Conservation (phyloP, 257 asterid species). For the Salvia splendens region DNA sequence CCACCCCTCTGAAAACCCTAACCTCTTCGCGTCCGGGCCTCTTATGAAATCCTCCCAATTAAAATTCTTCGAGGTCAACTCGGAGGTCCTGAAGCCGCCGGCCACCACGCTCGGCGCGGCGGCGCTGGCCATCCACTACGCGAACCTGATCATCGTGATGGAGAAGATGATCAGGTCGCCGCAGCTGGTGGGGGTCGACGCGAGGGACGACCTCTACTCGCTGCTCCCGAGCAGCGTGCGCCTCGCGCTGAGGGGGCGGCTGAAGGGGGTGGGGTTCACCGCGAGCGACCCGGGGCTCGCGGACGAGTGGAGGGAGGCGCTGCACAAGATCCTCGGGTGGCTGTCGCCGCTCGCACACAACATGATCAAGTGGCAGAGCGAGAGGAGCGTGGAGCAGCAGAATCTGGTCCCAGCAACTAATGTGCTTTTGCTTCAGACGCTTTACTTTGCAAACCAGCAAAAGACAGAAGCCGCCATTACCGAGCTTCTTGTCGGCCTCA, state of each 20-base stretch:
- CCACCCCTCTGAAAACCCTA: conserved; percentile 67
- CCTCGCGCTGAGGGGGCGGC: conserved; percentile 52
- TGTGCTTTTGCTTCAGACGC: conserved; percentile 69
- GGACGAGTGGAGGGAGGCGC: conserved; percentile 84
- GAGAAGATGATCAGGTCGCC: conserved; percentile 94
- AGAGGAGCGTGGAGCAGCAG: conserved; percentile 91
- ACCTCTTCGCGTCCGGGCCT: conserved; percentile 62
- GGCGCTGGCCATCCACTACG: conserved; percentile 81
- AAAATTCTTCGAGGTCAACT: conserved; percentile 49
- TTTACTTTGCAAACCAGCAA: conserved; percentile 73
- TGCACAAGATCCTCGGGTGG: conserved; percentile 84
- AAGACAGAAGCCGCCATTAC: conserved; percentile 97
- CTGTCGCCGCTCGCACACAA: conserved; percentile 89
- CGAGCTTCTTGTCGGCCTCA: conserved; percentile 87
- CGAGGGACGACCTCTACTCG: conserved; percentile 84
- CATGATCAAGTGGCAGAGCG: conserved; percentile 97
- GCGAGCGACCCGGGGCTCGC: conserved; percentile 82
- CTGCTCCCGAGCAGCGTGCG: conserved; percentile 76
- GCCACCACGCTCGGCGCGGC: conserved; percentile 67
- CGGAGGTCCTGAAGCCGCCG: conserved; percentile 64
- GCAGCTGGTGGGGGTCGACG: conserved; percentile 78
- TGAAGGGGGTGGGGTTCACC: conserved; percentile 74
- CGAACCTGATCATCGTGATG: conserved; percentile 76
- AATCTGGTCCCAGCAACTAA: conserved; percentile 59
- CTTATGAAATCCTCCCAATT: conserved; percentile 38